A percentile compares a stretch with the other conserved stretches of the same genome.
Evolutionary conservation across 139 green algal genomes (phyloP).

Genomic region (Spirogloea muscicola): DNA sequence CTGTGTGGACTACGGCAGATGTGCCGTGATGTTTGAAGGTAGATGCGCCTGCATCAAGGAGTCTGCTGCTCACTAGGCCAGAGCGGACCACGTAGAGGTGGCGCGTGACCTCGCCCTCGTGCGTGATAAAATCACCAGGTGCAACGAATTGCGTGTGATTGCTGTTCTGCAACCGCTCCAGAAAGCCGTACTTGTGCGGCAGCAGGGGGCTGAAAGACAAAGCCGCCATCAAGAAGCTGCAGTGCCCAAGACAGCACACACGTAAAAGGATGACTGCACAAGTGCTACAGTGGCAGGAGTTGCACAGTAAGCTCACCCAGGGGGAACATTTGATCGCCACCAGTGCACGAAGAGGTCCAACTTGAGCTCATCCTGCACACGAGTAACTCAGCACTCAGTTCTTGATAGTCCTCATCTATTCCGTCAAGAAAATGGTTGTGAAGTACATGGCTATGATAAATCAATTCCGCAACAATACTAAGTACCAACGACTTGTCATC

Average conservation of each 20-base stretch:
- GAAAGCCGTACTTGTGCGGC: slow-evolving; percentile 5
- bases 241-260: background rate
- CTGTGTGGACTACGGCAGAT: no score
- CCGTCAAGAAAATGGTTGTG: background rate
- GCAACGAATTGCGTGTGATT: background rate
- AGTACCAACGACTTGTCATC: no score
- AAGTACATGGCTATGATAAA: background rate
- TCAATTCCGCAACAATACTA: no score
- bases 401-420: no score
- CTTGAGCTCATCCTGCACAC: background rate
- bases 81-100: slow-evolving; percentile 3
- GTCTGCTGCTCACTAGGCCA: background rate
- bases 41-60: background rate
- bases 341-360: background rate
- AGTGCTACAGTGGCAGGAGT: background rate
- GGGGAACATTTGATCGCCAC: background rate
- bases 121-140: background rate
- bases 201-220: background rate
- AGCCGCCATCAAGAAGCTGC: no score
- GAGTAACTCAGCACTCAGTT: background rate
- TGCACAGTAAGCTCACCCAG: background rate
- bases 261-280: background rate
- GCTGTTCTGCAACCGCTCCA: background rate
- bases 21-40: no score
- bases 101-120: background rate